A percentile compares a stretch with the other conserved stretches of the same genome.
phyloP scores from a whole-genome alignment of 1,284 basidiomycete species.

The Cystobasidiaceae sp. region DNA sequence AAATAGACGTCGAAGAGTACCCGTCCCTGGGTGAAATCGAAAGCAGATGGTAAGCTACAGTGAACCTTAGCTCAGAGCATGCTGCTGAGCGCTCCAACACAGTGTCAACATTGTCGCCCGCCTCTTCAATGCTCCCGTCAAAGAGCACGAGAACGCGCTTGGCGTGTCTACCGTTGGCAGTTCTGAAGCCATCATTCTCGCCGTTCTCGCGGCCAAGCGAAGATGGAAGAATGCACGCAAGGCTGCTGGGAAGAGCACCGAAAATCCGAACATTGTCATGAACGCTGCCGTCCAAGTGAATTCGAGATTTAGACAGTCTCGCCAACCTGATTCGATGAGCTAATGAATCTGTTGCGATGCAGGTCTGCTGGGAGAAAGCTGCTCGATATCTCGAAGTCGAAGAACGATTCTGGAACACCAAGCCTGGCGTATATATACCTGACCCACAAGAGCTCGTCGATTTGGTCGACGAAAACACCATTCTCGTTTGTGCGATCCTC shows the following conservation, averaged over 20 bases:
- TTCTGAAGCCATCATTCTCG: conserved; percentile 46
- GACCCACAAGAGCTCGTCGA: conserved; percentile 50
- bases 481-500: conserved; percentile 47
- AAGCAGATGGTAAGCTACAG: too few relatives aligned
- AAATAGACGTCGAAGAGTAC: conserved; percentile 42
- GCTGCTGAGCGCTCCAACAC: too few relatives aligned
- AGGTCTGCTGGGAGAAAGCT: conserved; percentile 45
- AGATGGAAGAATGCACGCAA: conserved; percentile 43
- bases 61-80: too few relatives aligned
- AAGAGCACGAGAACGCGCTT: conserved; percentile 28
- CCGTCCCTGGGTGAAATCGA: conserved; percentile 40
- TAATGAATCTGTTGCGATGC: background rate
- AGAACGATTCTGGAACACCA: conserved; percentile 33
- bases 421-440: conserved; percentile 44
- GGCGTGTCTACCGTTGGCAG: conserved; percentile 47
- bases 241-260: conserved; percentile 43
- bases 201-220: conserved; percentile 45
- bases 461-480: conserved; percentile 49
- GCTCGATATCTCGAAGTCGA: conserved; percentile 44
- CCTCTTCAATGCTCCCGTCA: conserved; percentile 47
- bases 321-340: background rate
- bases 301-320: background rate
- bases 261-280: conserved; percentile 47
- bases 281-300: conserved; percentile 44
- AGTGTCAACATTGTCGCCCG: conserved; percentile 45